Evolutionary conservation across 441 rosid genomes (phyloP).

Genomic region (Populus hybrid): DNA sequence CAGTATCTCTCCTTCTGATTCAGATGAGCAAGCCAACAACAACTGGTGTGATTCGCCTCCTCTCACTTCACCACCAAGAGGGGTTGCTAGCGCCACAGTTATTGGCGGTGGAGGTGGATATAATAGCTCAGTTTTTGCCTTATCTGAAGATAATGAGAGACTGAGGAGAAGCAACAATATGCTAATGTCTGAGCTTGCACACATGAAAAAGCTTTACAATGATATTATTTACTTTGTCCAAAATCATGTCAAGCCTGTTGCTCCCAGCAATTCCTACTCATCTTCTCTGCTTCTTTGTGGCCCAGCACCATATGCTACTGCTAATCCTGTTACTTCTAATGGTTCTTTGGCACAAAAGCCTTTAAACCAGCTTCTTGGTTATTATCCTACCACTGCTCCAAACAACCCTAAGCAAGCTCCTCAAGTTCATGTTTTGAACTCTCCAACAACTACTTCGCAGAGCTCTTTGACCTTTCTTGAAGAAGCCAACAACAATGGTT

Average conservation of each 20-base stretch:
- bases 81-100: slow-evolving; percentile 2
- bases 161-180: slow-evolving; percentile 69
- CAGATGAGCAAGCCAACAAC: slow-evolving; percentile 45
- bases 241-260: slow-evolving; percentile 84
- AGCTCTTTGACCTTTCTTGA: slow-evolving; percentile 62
- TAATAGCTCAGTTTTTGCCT: slow-evolving; percentile 46
- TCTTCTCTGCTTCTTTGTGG: slow-evolving; percentile 45
- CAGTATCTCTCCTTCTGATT: slow-evolving; percentile 53
- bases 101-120: slow-evolving; percentile 16
- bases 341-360: slow-evolving; percentile 35
- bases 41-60: slow-evolving; percentile 80
- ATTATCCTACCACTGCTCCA: slow-evolving; percentile 18
- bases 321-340: slow-evolving; percentile 20
- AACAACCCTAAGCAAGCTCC: slow-evolving; percentile 26
- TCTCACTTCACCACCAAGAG: slow-evolving; percentile 37
- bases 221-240: slow-evolving; percentile 92
- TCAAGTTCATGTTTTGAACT: slow-evolving; percentile 45
- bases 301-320: slow-evolving; percentile 27
- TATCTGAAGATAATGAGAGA: slow-evolving; percentile 83
- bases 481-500: slow-evolving; percentile 36
- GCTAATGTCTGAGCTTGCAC: slow-evolving; percentile 80
- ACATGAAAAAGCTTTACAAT: slow-evolving; percentile 89
- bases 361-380: slow-evolving; percentile 40
- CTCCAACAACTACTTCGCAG: slow-evolving; percentile 50
- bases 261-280: slow-evolving; percentile 57